Evolutionary conservation across 2,329 filamentous ascomycete species (phyloP).

Genomic region (Sclerotinia subarctica): DNA sequence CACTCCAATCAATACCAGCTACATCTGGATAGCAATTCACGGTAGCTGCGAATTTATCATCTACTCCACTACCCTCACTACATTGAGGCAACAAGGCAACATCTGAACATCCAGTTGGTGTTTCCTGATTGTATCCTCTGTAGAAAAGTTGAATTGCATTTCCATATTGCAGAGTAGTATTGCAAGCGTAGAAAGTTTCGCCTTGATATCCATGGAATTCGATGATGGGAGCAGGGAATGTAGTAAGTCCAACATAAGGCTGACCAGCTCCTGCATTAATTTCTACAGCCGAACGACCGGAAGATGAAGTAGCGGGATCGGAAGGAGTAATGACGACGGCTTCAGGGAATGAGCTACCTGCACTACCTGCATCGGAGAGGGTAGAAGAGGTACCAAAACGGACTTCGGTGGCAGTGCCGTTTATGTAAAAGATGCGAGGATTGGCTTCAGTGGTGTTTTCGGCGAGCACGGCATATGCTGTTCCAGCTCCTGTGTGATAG

Average conservation of each 20-base stretch:
- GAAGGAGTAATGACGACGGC: slow-evolving; percentile 42
- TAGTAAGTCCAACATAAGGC: slow-evolving; percentile 39
- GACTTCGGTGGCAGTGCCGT: slow-evolving; percentile 44
- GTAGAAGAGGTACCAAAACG: slow-evolving; percentile 38
- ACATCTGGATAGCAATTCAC: slow-evolving; percentile 45
- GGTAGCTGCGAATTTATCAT: slow-evolving; percentile 42
- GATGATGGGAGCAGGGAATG: slow-evolving; percentile 41
- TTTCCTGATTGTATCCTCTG: slow-evolving; percentile 40
- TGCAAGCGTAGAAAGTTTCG: slow-evolving; percentile 45
- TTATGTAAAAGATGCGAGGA: slow-evolving; percentile 47
- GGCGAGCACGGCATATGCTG: slow-evolving; percentile 42
- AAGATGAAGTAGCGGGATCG: neutral
- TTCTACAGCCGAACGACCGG: slow-evolving; percentile 35
- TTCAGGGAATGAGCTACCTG: slow-evolving; percentile 36
- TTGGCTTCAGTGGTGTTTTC: slow-evolving; percentile 26
- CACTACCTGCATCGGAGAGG: slow-evolving; percentile 43
- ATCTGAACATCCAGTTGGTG: slow-evolving; percentile 44
- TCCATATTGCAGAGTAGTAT: slow-evolving; percentile 45
- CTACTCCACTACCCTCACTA: slow-evolving; percentile 40
- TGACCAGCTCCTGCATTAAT: slow-evolving; percentile 43
- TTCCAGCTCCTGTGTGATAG: slow-evolving; percentile 46
- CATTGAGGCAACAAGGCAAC: slow-evolving; percentile 47
- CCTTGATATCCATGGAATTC: slow-evolving; percentile 32
- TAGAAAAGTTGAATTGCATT: slow-evolving; percentile 39
- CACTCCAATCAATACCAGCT: slow-evolving; percentile 41